Percentiles rank a stretch among this genome's conserved stretches.
Evolutionary conservation across 1,284 basidiomycete species (phyloP).

Genomic region (Ceratobasidium sp.): DNA sequence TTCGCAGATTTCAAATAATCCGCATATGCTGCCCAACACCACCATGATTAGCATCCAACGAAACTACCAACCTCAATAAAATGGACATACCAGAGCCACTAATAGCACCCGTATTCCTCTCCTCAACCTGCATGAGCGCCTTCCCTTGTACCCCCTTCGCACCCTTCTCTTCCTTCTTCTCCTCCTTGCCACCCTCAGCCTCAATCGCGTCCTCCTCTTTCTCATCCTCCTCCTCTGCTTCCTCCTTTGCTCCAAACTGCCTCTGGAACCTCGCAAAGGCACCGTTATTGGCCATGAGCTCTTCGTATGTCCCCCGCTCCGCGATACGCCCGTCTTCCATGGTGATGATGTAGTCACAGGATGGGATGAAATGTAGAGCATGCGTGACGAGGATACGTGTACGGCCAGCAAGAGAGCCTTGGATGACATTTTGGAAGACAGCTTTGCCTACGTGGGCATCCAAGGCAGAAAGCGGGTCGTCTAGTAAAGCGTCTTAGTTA

Average conservation of each 20-base stretch:
- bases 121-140: constrained; percentile 59
- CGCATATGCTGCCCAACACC: constrained; percentile 9
- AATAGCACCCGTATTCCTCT: constrained; percentile 55
- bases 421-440: constrained; percentile 86
- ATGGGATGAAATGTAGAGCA: constrained; percentile 81
- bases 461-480: constrained; percentile 81
- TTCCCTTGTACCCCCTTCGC: constrained; percentile 45
- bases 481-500: constrained; percentile 49
- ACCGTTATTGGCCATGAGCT: constrained; percentile 65
- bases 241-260: constrained; percentile 69
- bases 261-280: constrained; percentile 77
- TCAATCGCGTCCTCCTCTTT: constrained; percentile 56
- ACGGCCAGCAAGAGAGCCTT: constrained; percentile 61
- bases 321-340: constrained; percentile 76
- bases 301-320: constrained; percentile 78
- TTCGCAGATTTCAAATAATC: constrained; percentile 39
- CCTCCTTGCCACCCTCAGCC: constrained; percentile 52
- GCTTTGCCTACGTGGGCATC: constrained; percentile 90
- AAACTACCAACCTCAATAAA: constrained; percentile 54
- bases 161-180: constrained; percentile 50
- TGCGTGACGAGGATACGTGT: constrained; percentile 75
- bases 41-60: not conserved
- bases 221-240: constrained; percentile 54
- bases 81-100: constrained; percentile 42
- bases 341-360: constrained; percentile 77